Evolutionary conservation across 257 asterid genomes (phyloP).

Genomic region (Solanum medicagineum): DNA sequence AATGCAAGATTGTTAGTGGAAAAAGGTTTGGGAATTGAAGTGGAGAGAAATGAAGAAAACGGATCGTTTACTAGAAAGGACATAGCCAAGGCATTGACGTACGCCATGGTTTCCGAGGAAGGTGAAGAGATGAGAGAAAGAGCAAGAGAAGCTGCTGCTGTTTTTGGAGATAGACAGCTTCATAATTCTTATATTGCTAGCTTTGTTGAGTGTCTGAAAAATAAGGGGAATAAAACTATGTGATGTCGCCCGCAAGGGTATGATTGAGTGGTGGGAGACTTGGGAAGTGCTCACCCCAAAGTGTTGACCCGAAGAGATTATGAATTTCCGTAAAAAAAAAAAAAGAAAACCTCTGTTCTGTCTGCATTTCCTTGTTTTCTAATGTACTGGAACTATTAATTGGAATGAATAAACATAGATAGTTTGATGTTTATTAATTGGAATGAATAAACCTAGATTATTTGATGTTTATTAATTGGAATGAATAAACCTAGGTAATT

Average conservation of each 20-base stretch:
- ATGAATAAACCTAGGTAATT: background rate
- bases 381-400: background rate
- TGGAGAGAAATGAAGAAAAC: slow-evolving; percentile 17
- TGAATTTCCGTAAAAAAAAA: background rate
- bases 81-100: slow-evolving; percentile 12
- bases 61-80: slow-evolving; percentile 17
- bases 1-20: slow-evolving; percentile 26
- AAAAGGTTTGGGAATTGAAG: slow-evolving; percentile 24
- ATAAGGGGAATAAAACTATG: background rate
- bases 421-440: background rate
- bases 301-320: background rate
- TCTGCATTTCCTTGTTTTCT: background rate
- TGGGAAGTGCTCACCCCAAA: too few species aligned
- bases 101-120: slow-evolving; percentile 9
- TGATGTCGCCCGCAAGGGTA: background rate
- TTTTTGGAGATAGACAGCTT: slow-evolving; percentile 12
- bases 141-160: slow-evolving; percentile 2
- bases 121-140: slow-evolving; percentile 5
- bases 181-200: background rate
- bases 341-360: background rate
- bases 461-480: background rate
- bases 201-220: slow-evolving; percentile 12
- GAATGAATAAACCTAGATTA: too few species aligned
- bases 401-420: background rate
- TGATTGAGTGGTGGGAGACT: background rate